Evolutionary conservation across 1,284 basidiomycete species (phyloP).

Genomic region (Malassezia japonica): DNA sequence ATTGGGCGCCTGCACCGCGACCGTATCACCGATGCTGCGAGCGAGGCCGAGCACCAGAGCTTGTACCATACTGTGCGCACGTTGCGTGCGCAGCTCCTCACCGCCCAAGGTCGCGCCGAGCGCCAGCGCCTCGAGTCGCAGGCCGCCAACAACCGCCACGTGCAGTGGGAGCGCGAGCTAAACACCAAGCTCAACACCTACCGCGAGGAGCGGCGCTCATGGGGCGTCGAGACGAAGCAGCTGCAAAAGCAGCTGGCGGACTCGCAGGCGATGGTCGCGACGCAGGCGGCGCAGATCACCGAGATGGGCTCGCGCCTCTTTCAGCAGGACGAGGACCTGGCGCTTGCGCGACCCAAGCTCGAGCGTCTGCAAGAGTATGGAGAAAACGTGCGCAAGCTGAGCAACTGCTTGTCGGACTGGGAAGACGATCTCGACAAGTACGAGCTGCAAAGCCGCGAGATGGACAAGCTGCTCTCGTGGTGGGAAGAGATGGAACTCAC

Average conservation of each 20-base stretch:
- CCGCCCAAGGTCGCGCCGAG: slow-evolving; percentile 21
- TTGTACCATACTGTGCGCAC: slow-evolving; percentile 35
- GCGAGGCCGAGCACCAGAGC: slow-evolving; percentile 46
- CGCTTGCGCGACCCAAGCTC: slow-evolving; percentile 23
- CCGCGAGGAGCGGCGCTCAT: slow-evolving; percentile 39
- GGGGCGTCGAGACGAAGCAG: slow-evolving; percentile 25
- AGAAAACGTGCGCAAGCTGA: slow-evolving; percentile 25
- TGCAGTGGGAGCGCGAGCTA: slow-evolving; percentile 41
- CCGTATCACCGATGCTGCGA: slow-evolving; percentile 35
- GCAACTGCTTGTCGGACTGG: slow-evolving; percentile 29
- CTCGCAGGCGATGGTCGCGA: slow-evolving; percentile 14
- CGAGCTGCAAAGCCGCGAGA: slow-evolving; percentile 34
- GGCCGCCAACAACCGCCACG: slow-evolving; percentile 27
- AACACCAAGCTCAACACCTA: slow-evolving; percentile 39
- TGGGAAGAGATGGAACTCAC: slow-evolving; percentile 36
- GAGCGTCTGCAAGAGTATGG: slow-evolving; percentile 29
- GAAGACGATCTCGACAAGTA: slow-evolving; percentile 33
- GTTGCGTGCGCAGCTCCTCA: slow-evolving; percentile 23
- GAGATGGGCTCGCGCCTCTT: slow-evolving; percentile 33
- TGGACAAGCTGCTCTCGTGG: slow-evolving; percentile 29
- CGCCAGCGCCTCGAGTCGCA: slow-evolving; percentile 28
- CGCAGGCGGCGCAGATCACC: slow-evolving; percentile 23
- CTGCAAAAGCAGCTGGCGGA: slow-evolving; percentile 32
- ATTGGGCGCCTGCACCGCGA: slow-evolving; percentile 47
- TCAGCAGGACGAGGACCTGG: slow-evolving; percentile 26